Evolutionary conservation across 306 rosid species (phyloP), one percentile per base, ranked within the genome.

Genomic region (Neltuma alba): DNA sequence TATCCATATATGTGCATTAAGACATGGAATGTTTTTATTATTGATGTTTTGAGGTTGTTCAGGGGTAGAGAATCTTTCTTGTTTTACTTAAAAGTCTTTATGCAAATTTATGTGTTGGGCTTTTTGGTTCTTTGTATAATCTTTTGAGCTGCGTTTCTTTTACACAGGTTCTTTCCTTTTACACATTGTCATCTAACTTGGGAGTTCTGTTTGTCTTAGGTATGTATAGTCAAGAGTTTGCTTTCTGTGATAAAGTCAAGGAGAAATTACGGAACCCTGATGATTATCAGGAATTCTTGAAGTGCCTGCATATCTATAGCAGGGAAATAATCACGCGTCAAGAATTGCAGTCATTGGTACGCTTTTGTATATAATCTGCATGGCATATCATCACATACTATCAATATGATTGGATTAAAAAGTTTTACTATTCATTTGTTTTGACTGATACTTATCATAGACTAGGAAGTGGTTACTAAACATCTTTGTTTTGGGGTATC

Each of bases 281-380:
- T 21, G 85, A 84, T 85, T 96, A 91, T 91, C 99, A 96, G 85
- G 99, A 96, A 76, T 93, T 96, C 82, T 88, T 96, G 90, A 96
- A 90, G 89, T 96, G 99, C 81, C 96, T 96, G 31, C 96, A 96
- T 78, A 96, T 96, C 76, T 96, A 91, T 81, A 88, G 96, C 94
- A 91, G 89, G 91, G 99, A 93, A 81, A 96, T 96, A 84, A 96
- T 96, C 80, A 90, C 96, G 20, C 87, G 91, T 68, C 76, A 89
- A 52, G 99, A 96, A 77, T 83, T 96, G 83, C 92, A 93, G 60
- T 65, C 96, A 85, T 80, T 96, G 99, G 99, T 96, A 93, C 71
- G 90, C 38, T 30, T 85, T 58, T 75, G 45, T 47, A n/a, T 34
- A 67, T 31, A 47, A 69, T 40, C 47, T 55, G 33, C 40, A 65